Conservation (phyloP, 1,139 yeast genomes). For the Protomyces arabidopsidicola region DNA sequence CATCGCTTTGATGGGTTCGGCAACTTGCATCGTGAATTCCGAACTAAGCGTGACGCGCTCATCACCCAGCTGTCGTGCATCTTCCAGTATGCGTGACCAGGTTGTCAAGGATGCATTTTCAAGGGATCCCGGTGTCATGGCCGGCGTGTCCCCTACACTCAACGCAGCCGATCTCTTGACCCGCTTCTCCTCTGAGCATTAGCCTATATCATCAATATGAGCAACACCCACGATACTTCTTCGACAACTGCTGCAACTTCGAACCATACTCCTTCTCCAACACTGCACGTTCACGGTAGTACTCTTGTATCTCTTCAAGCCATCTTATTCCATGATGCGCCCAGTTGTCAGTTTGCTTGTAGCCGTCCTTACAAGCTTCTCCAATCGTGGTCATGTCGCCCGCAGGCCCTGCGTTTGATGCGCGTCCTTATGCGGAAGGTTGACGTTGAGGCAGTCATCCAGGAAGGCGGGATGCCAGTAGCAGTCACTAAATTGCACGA, state of each 20-base stretch:
- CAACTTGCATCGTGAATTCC: conserved; percentile 58
- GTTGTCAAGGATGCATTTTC: conserved; percentile 91
- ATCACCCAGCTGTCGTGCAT: conserved; percentile 73
- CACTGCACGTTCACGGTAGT: conserved; percentile 74
- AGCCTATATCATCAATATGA: not conserved
- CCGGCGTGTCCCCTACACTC: conserved; percentile 88
- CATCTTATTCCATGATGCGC: conserved; percentile 57
- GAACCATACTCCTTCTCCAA: conserved; percentile 73
- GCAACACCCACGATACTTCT: conserved; percentile 48
- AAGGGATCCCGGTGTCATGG: conserved; percentile 88
- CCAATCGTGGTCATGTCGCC: not conserved
- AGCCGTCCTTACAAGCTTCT: conserved; percentile 29
- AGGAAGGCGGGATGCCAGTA: too few relatives aligned
- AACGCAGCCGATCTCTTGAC: conserved; percentile 62
- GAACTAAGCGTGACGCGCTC: conserved; percentile 60
- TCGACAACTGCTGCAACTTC: conserved; percentile 59
- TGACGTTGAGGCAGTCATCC: too few relatives aligned
- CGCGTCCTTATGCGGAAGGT: too few relatives aligned
- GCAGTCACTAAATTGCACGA: too few relatives aligned
- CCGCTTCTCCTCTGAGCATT: conserved; percentile 53
- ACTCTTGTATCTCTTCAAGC: conserved; percentile 71
- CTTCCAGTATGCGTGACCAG: conserved; percentile 84
- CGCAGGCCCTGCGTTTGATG: too few relatives aligned
- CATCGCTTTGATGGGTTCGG: conserved; percentile 57
- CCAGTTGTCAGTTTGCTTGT: conserved; percentile 31